Evolutionary conservation across 371 early-diverging fungal species (phyloP).

Genomic region (Rhizopus sp.): DNA sequence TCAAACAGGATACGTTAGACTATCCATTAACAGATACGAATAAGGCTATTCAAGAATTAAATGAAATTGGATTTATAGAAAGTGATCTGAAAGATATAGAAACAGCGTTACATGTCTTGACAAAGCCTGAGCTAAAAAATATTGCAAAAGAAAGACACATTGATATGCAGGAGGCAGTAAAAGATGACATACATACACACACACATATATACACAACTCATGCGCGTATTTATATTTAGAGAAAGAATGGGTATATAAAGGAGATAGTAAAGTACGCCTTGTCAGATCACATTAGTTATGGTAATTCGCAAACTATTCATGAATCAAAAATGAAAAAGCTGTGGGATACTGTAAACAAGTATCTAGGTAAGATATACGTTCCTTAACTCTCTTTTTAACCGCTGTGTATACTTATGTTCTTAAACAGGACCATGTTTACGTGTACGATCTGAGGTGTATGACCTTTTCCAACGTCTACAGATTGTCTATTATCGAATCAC

Average conservation of each 20-base stretch:
- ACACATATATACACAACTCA: background rate
- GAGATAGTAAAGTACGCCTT: constrained; percentile 3
- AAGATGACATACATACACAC: constrained; percentile 7
- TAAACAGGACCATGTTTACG: constrained; percentile 30
- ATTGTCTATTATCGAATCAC: constrained; percentile 53
- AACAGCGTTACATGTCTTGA: constrained; percentile 36
- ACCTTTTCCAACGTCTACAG: constrained; percentile 52
- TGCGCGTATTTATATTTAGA: constrained; percentile 2
- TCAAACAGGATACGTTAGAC: constrained; percentile 44
- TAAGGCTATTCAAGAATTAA: constrained; percentile 17
- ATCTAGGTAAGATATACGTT: constrained; percentile 8
- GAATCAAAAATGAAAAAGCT: constrained; percentile 7
- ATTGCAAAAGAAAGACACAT: constrained; percentile 13
- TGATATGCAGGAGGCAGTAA: background rate
- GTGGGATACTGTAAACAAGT: constrained; percentile 11
- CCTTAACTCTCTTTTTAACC: background rate
- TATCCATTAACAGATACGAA: constrained; percentile 32
- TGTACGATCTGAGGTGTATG: constrained; percentile 26
- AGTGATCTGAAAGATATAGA: constrained; percentile 18
- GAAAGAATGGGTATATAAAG: constrained; percentile 4
- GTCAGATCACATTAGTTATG: background rate
- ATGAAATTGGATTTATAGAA: constrained; percentile 6
- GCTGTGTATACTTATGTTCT: background rate
- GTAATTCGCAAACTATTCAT: background rate
- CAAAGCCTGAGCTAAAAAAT: constrained; percentile 31